Conservation (phyloP, 257 asterid genomes). For the Plantago elongata region DNA sequence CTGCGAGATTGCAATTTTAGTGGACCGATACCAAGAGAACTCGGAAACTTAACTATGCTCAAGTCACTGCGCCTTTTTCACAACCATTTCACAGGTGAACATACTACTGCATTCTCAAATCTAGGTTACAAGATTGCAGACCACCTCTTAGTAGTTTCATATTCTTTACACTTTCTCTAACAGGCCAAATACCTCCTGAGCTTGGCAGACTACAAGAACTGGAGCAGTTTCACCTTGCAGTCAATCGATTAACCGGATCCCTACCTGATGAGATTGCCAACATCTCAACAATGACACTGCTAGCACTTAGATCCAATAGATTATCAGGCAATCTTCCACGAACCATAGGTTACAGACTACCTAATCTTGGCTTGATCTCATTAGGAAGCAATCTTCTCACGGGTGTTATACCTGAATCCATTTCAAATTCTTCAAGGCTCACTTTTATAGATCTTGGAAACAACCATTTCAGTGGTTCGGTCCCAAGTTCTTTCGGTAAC, state of each 20-base stretch:
- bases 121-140: too few relatives aligned
- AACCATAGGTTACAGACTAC: conserved; percentile 18
- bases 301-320: background rate
- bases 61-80: background rate
- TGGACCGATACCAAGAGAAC: background rate
- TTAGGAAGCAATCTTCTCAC: conserved; percentile 12
- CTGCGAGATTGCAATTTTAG: background rate
- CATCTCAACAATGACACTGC: background rate
- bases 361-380: conserved; percentile 19
- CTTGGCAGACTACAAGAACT: conserved; percentile 9
- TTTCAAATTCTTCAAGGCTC: conserved; percentile 24
- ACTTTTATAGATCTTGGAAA: background rate
- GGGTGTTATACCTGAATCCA: conserved; percentile 27
- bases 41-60: conserved; percentile 6
- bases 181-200: conserved; percentile 5
- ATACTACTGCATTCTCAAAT: background rate
- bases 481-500: conserved; percentile 33
- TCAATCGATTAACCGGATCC: conserved; percentile 15
- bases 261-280: conserved; percentile 18
- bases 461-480: conserved; percentile 23
- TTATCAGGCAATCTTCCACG: conserved; percentile 18
- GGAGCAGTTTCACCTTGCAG: background rate
- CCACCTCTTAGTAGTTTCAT: too few relatives aligned
- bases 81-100: conserved; percentile 6
- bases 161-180: background rate